phyloP scores from a whole-genome alignment of 2,329 filamentous ascomycete species.

The Ambrosiella xylebori region DNA sequence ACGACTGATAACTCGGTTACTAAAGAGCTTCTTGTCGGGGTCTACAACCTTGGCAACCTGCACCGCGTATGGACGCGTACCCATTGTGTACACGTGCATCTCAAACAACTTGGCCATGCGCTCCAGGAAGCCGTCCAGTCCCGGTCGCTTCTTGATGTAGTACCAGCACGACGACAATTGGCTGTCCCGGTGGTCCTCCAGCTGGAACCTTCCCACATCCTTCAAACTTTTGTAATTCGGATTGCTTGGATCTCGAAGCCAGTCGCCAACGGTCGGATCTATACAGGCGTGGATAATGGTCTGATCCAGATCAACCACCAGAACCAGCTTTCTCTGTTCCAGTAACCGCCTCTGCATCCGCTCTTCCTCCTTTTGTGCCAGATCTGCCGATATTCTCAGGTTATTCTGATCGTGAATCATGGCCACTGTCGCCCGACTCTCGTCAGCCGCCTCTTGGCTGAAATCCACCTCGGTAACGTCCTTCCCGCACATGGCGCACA shows the following conservation, averaged over 20 bases:
- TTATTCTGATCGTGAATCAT: constrained; percentile 86
- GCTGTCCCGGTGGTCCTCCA: constrained; percentile 66
- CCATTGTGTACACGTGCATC: constrained; percentile 98
- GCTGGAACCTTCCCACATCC: constrained; percentile 74
- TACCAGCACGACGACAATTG: constrained; percentile 71
- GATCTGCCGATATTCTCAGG: constrained; percentile 66
- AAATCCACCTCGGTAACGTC: constrained; percentile 89
- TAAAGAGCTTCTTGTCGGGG: constrained; percentile 75
- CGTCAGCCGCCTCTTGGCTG: constrained; percentile 62
- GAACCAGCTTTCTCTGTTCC: constrained; percentile 63
- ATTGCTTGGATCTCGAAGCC: constrained; percentile 75
- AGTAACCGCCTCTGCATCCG: constrained; percentile 73
- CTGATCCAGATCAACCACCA: constrained; percentile 94
- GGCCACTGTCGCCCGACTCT: constrained; percentile 77
- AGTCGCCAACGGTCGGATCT: constrained; percentile 88
- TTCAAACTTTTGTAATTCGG: constrained; percentile 85
- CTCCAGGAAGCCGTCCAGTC: constrained; percentile 63
- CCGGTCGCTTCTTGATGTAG: constrained; percentile 94
- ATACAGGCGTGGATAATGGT: constrained; percentile 98
- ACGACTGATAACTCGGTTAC: constrained; percentile 84
- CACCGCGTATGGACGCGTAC: constrained; percentile 85
- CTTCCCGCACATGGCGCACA: constrained; percentile 84
- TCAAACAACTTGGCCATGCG: constrained; percentile 70
- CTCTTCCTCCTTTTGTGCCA: constrained; percentile 68
- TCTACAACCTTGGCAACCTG: constrained; percentile 88